Conservation (phyloP, 768 basidiomycete species). For the Lactarius psammicola region DNA sequence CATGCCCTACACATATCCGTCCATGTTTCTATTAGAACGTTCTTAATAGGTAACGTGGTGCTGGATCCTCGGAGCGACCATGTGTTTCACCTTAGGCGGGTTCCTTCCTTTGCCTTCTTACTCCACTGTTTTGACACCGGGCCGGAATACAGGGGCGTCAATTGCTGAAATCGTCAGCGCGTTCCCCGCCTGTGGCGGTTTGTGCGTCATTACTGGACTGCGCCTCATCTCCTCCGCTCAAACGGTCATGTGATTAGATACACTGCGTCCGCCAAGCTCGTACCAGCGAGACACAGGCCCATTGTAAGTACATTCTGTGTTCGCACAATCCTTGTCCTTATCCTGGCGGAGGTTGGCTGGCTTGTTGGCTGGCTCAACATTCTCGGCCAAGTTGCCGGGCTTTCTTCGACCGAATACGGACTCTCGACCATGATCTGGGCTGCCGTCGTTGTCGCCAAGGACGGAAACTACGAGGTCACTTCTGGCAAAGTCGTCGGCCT, state of each 20-base stretch:
- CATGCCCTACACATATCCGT: constrained; percentile 2
- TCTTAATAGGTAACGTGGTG: constrained; percentile 57
- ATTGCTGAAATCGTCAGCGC: constrained; percentile 79
- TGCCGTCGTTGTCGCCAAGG: constrained; percentile 64
- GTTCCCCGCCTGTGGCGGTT: constrained; percentile 70
- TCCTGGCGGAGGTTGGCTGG: constrained; percentile 57
- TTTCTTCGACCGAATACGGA: constrained; percentile 85
- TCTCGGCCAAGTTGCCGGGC: constrained; percentile 79
- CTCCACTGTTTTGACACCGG: neutral
- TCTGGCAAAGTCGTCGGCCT: constrained; percentile 74
- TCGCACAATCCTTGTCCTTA: neutral
- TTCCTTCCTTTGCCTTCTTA: neutral
- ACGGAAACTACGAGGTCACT: constrained; percentile 59
- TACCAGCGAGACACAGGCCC: constrained; percentile 62
- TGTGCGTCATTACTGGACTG: constrained; percentile 42
- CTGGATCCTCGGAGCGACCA: constrained; percentile 67
- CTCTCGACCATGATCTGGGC: constrained; percentile 76
- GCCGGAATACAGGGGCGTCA: constrained; percentile 43
- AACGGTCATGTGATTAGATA: constrained; percentile 46
- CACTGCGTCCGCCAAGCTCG: constrained; percentile 76
- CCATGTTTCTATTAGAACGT: neutral
- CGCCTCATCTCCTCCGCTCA: neutral
- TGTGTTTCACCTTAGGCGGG: constrained; percentile 68
- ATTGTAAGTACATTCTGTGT: constrained; percentile 41
- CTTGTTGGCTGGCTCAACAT: constrained; percentile 83